Evolutionary conservation across 805 yeast species (phyloP).

Genomic region (Sugiyamaella lignohabitans): DNA sequence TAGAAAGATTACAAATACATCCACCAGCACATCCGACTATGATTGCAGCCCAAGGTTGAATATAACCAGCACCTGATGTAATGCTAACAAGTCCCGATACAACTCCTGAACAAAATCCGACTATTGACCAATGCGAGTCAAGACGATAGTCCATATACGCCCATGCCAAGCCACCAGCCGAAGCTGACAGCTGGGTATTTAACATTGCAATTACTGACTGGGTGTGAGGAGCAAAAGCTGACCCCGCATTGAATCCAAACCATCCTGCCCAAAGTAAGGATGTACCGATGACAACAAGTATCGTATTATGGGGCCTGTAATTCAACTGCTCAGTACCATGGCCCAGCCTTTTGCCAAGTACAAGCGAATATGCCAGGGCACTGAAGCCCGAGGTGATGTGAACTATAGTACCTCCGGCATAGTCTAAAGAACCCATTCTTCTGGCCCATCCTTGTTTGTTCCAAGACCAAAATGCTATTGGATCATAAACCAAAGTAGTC

Average conservation of each 20-base stretch:
- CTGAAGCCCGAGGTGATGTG: slow-evolving; percentile 66
- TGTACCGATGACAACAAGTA: slow-evolving; percentile 63
- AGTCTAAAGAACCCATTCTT: slow-evolving; percentile 57
- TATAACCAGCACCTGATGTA: slow-evolving; percentile 95
- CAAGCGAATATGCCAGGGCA: slow-evolving; percentile 60
- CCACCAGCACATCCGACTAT: slow-evolving; percentile 71
- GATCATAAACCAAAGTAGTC: slow-evolving; percentile 69
- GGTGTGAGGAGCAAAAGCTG: slow-evolving; percentile 36
- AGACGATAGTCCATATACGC: slow-evolving; percentile 40
- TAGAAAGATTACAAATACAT: slow-evolving; percentile 74
- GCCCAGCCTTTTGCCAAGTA: slow-evolving; percentile 61
- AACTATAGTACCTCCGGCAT: slow-evolving; percentile 75
- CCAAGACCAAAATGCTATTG: slow-evolving; percentile 73
- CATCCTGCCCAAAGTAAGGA: slow-evolving; percentile 68
- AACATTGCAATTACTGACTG: slow-evolving; percentile 39
- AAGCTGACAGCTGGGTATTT: slow-evolving; percentile 49
- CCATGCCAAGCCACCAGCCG: slow-evolving; percentile 42
- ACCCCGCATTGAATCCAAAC: slow-evolving; percentile 75
- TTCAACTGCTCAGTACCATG: slow-evolving; percentile 52
- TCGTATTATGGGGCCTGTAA: slow-evolving; percentile 60
- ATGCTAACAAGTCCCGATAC: slow-evolving; percentile 91
- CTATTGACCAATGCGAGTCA: slow-evolving; percentile 86
- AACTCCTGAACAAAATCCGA: slow-evolving; percentile 91
- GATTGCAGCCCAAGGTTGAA: slow-evolving; percentile 76
- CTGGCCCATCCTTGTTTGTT: slow-evolving; percentile 60